Evolutionary conservation across 306 rosid species (phyloP).

Genomic region (Bauhinia variegata): DNA sequence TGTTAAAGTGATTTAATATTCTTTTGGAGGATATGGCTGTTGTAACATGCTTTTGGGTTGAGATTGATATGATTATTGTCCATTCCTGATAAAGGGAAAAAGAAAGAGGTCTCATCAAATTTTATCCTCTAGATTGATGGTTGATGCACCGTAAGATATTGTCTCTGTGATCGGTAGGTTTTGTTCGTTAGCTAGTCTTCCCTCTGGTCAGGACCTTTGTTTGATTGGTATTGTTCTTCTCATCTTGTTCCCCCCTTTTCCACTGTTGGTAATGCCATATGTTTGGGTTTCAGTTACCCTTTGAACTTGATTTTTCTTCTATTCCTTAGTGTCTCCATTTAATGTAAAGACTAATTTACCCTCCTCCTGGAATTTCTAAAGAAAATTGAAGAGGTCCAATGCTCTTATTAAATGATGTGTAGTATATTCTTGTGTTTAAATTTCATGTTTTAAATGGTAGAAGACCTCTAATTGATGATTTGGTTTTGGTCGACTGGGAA

Average conservation of each 20-base stretch:
- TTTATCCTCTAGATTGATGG: not conserved
- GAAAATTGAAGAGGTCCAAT: not conserved
- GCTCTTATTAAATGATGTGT: not conserved
- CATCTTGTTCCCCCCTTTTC: too few relatives aligned
- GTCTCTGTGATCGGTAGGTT: not conserved
- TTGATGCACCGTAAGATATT: not conserved
- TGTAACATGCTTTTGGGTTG: not conserved
- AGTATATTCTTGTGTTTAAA: not conserved
- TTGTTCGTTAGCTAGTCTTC: not conserved
- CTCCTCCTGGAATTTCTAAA: too few relatives aligned
- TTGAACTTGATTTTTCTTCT: too few relatives aligned
- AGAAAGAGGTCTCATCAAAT: not conserved
- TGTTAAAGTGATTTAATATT: too few relatives aligned
- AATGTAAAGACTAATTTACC: too few relatives aligned
- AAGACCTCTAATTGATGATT: too few relatives aligned
- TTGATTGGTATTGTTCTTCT: too few relatives aligned
- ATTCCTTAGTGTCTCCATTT: too few relatives aligned
- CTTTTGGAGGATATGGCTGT: too few relatives aligned
- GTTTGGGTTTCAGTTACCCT: too few relatives aligned
- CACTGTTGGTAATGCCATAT: too few relatives aligned
- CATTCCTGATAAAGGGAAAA: not conserved
- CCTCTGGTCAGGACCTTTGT: not conserved
- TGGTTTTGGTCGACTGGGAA: too few relatives aligned
- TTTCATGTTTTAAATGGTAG: not conserved
- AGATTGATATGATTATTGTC: conserved; percentile 5